Evolutionary conservation across 2,329 filamentous ascomycete genomes (phyloP).

Genomic region (Epichloe bromicola): DNA sequence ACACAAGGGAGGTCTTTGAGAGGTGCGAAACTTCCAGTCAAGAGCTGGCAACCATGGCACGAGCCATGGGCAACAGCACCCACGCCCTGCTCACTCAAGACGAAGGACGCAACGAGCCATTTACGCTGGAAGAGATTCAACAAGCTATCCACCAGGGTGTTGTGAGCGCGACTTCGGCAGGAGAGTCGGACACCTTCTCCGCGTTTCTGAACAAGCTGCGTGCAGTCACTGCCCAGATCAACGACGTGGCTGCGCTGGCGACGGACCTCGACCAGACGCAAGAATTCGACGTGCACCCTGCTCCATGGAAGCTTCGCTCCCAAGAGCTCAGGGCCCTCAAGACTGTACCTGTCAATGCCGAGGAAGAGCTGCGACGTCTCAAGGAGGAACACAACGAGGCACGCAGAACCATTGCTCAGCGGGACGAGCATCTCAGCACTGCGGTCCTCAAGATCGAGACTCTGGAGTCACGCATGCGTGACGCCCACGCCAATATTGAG

Average conservation of each 20-base stretch:
- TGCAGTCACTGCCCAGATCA: constrained; percentile 47
- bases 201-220: constrained; percentile 56
- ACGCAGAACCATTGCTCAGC: constrained; percentile 55
- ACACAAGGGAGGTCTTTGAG: constrained; percentile 57
- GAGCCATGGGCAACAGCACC: constrained; percentile 53
- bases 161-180: constrained; percentile 33
- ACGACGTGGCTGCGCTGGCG: constrained; percentile 58
- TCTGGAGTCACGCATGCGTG: constrained; percentile 74
- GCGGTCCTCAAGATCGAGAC: constrained; percentile 87
- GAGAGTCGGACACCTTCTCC: constrained; percentile 57
- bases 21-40: constrained; percentile 51
- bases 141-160: constrained; percentile 44
- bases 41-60: constrained; percentile 52
- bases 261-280: constrained; percentile 58
- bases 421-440: constrained; percentile 75
- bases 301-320: constrained; percentile 75
- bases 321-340: constrained; percentile 74
- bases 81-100: constrained; percentile 52
- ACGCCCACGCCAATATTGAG: constrained; percentile 65
- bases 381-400: constrained; percentile 71
- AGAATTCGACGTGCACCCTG: constrained; percentile 62
- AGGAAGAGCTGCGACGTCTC: constrained; percentile 70
- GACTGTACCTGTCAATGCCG: constrained; percentile 65
- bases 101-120: constrained; percentile 55
- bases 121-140: constrained; percentile 54